These are phyloP conservation scores for Cinnamomum chago DNA, from an alignment of 164 flowering plant genomes.

Conservation along the genomic window DNA sequence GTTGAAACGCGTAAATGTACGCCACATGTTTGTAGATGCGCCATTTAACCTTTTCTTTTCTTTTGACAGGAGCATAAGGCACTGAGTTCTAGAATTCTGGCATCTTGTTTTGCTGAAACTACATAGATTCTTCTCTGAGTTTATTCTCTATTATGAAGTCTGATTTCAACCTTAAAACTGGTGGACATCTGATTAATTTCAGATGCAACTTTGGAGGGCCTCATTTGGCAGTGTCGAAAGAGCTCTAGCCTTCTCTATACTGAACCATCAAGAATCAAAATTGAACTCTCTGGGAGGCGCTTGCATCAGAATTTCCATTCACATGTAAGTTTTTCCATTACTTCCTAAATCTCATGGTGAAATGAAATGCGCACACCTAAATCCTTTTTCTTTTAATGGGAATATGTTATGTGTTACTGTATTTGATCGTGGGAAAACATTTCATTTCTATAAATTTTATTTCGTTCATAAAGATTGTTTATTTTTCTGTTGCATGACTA, in stretches of 20 bases:
- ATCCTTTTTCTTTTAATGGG: no score
- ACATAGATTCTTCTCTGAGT: slow-evolving; percentile 11
- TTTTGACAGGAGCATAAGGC: slow-evolving; percentile 7
- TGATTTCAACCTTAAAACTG: neutral
- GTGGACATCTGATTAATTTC: neutral
- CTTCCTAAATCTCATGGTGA: neutral
- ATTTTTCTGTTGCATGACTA: no score
- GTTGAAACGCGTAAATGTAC: slow-evolving; percentile 23
- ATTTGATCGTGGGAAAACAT: no score
- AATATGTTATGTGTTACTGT: no score
- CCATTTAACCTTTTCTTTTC: slow-evolving; percentile 45
- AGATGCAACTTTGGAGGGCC: neutral
- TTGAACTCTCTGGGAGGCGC: neutral
- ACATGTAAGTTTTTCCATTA: neutral
- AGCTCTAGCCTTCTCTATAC: neutral
- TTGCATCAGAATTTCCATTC: neutral
- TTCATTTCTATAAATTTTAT: no score
- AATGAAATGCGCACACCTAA: neutral
- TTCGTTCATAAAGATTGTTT: no score
- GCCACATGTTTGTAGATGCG: slow-evolving; percentile 40
- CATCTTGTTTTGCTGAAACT: slow-evolving; percentile 37
- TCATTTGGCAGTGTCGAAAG: neutral
- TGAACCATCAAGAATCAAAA: no score
- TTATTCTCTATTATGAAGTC: slow-evolving; percentile 16
- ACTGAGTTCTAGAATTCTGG: slow-evolving; percentile 38